Evolutionary conservation across 2,329 filamentous ascomycete species (phyloP).

Genomic region (Coniochaeta pulveracea): DNA sequence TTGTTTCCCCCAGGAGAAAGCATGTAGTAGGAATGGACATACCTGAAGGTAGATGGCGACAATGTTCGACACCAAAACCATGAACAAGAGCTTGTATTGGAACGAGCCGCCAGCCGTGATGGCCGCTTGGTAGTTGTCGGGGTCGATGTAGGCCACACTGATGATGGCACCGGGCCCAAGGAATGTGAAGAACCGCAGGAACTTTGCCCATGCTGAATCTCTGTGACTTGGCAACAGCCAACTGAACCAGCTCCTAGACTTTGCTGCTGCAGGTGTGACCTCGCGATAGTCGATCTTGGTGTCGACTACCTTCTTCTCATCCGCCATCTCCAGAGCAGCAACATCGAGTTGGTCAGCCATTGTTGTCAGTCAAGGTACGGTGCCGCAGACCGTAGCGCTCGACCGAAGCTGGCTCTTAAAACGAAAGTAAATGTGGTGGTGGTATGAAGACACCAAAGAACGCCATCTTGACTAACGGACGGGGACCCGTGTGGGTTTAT

Average conservation of each 20-base stretch:
- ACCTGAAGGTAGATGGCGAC: conserved; percentile 52
- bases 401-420: no score
- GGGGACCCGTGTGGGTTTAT: no score
- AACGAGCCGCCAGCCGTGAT: conserved; percentile 51
- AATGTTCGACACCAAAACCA: conserved; percentile 53
- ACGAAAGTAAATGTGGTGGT: no score
- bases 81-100: conserved; percentile 51
- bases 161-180: conserved; percentile 17
- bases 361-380: no score
- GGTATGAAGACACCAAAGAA: no score
- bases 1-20: no score
- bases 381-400: no score
- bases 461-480: no score
- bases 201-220: conserved; percentile 3
- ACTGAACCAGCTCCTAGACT: neutral
- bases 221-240: conserved; percentile 1
- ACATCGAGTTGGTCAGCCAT: neutral
- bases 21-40: neutral
- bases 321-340: neutral
- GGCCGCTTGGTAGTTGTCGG: conserved; percentile 16
- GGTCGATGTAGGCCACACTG: conserved; percentile 17
- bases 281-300: neutral
- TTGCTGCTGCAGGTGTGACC: neutral
- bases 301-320: conserved; percentile 1
- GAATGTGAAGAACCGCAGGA: conserved; percentile 14